Conservation (phyloP, 768 basidiomycete genomes). For the Rubroboletus satanas region DNA sequence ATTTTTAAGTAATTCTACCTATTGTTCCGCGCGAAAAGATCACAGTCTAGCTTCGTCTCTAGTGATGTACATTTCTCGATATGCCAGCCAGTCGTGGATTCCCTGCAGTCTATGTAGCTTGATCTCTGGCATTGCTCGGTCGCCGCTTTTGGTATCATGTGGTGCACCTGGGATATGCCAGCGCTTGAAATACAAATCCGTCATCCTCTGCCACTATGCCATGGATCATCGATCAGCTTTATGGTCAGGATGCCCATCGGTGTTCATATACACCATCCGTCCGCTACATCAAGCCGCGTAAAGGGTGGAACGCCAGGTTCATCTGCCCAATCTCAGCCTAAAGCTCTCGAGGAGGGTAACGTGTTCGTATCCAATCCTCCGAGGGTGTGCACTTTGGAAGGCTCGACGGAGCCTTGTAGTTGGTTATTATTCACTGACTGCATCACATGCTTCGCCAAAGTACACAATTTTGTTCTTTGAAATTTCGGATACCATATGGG, state of each 20-base stretch:
- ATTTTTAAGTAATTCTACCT: constrained; percentile 6
- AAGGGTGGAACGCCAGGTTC: background rate
- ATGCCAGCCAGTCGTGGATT: background rate
- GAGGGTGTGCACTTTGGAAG: background rate
- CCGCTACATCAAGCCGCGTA: background rate
- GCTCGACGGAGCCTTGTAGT: background rate
- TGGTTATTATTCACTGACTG: background rate
- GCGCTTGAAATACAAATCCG: background rate
- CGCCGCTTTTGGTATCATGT: background rate
- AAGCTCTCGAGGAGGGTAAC: background rate
- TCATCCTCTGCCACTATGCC: background rate
- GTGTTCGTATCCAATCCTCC: background rate
- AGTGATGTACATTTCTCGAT: background rate
- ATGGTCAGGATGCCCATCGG: too few relatives aligned
- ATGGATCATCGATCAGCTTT: background rate
- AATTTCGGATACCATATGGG: background rate
- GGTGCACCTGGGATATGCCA: background rate
- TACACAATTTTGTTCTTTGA: background rate
- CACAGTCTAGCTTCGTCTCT: background rate
- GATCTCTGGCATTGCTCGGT: background rate
- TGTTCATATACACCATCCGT: background rate
- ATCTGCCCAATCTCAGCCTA: background rate
- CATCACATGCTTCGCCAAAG: background rate
- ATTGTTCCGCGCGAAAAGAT: background rate
- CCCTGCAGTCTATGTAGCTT: too few relatives aligned